A percentile compares a stretch with the other conserved stretches of the same genome.
Evolutionary conservation across 768 basidiomycete species (phyloP).

Genomic region (Boletus pseudo-olivaceus): DNA sequence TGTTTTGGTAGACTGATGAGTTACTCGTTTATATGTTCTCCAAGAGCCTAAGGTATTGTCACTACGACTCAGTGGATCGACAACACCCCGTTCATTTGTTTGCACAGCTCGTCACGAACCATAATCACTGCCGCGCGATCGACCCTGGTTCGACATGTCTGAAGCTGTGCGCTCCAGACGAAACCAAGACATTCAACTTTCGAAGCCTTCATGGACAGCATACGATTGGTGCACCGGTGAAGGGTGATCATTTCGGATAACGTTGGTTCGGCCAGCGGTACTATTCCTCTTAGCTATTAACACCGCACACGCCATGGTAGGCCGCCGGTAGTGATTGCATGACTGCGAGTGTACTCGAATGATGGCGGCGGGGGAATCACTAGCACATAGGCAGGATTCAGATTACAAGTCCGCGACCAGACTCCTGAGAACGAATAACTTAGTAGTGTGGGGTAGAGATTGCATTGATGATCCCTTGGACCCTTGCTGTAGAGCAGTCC

Average conservation of each 20-base stretch:
- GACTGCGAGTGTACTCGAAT: neutral
- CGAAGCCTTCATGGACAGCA: neutral
- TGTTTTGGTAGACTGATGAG: too few species aligned
- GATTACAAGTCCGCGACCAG: neutral
- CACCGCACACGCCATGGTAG: neutral
- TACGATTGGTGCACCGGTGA: too few species aligned
- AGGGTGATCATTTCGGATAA: too few species aligned
- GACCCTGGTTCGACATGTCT: neutral
- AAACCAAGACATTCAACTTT: too few species aligned
- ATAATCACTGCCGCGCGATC: too few species aligned
- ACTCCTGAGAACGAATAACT: neutral
- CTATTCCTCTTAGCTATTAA: too few species aligned
- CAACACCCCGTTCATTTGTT: neutral
- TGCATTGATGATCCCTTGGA: neutral
- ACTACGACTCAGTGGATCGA: too few species aligned
- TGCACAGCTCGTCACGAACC: neutral
- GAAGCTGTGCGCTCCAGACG: neutral
- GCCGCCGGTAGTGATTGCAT: neutral
- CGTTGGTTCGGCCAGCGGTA: neutral
- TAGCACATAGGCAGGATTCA: neutral
- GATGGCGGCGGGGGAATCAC: neutral
- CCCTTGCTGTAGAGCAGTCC: neutral
- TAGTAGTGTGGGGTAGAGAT: neutral
- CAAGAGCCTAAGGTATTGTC: too few species aligned
- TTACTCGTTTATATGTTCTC: neutral